Evolutionary conservation across 345 rosid genomes (phyloP).

Genomic region (Aquilaria malaccensis): DNA sequence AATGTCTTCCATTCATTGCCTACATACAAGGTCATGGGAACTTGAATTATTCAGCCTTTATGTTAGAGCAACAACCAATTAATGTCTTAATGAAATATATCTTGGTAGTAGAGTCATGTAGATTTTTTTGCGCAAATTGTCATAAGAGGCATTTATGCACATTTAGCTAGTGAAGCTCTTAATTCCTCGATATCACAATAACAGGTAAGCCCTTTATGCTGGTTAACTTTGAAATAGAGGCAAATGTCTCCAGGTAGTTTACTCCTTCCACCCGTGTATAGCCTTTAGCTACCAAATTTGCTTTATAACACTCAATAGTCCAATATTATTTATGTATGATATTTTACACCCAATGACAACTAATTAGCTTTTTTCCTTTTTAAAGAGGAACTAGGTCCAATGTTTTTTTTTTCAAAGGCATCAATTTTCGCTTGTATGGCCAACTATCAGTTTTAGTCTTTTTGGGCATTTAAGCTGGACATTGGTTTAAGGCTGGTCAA

Average conservation of each 20-base stretch:
- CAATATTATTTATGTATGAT: too few species aligned
- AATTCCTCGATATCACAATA: not conserved
- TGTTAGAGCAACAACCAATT: constrained; percentile 1
- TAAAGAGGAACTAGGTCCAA: not conserved
- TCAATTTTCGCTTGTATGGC: not conserved
- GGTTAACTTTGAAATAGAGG: not conserved
- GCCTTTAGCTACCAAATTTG: not conserved
- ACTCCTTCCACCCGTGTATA: not conserved
- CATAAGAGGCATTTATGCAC: too few species aligned
- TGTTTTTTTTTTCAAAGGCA: not conserved
- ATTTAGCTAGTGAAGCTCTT: not conserved
- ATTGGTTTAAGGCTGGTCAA: too few species aligned
- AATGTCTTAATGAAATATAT: constrained; percentile 2
- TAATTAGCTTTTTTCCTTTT: not conserved
- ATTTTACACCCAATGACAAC: too few species aligned
- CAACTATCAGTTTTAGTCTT: not conserved
- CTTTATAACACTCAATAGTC: too few species aligned
- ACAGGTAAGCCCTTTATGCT: too few species aligned
- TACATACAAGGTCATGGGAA: constrained; percentile 2
- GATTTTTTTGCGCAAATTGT: too few species aligned
- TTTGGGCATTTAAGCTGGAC: not conserved
- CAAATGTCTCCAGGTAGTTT: not conserved
- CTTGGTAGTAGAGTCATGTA: too few species aligned
- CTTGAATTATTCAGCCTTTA: constrained; percentile 1
- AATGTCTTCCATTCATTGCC: constrained; percentile 3